A percentile compares a stretch with the other conserved stretches of the same genome.
phyloP scores from a whole-genome alignment of 768 basidiomycete species.

The Udeniomyces megalosporus region DNA sequence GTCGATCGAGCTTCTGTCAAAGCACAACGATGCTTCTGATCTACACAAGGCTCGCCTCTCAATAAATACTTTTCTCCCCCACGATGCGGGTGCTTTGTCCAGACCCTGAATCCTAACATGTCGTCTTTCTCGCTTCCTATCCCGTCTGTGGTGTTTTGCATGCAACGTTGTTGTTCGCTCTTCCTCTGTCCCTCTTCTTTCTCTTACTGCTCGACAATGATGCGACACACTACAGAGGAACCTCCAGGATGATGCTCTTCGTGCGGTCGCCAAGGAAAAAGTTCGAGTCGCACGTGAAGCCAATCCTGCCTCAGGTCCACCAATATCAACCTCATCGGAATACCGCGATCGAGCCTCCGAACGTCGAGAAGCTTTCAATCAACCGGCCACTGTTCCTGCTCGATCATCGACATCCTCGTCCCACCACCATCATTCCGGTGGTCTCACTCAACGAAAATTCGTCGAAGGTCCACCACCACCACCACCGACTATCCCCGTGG shows the following conservation, averaged over 20 bases:
- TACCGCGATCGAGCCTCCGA: slow-evolving; percentile 93
- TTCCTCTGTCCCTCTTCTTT: background rate
- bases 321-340: slow-evolving; percentile 39
- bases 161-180: background rate
- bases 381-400: slow-evolving; percentile 62
- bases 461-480: slow-evolving; percentile 50
- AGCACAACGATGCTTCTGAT: slow-evolving; percentile 85
- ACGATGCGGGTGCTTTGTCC: slow-evolving; percentile 21
- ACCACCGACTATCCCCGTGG: slow-evolving; percentile 44
- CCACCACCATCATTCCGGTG: background rate
- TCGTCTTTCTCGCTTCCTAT: slow-evolving; percentile 1
- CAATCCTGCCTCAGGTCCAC: background rate
- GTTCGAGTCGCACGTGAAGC: slow-evolving; percentile 34
- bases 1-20: slow-evolving; percentile 59
- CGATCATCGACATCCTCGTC: slow-evolving; percentile 18
- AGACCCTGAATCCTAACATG: background rate
- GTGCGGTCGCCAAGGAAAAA: slow-evolving; percentile 49
- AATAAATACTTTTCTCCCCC: slow-evolving; percentile 24
- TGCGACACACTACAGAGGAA: slow-evolving; percentile 50
- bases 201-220: background rate
- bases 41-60: slow-evolving; percentile 69
- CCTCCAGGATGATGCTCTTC: slow-evolving; percentile 37
- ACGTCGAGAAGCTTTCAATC: slow-evolving; percentile 75
- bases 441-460: slow-evolving; percentile 32
- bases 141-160: background rate